Evolutionary conservation across 2,329 filamentous ascomycete genomes (phyloP).

Genomic region (Pseudogymnoascus sp.): DNA sequence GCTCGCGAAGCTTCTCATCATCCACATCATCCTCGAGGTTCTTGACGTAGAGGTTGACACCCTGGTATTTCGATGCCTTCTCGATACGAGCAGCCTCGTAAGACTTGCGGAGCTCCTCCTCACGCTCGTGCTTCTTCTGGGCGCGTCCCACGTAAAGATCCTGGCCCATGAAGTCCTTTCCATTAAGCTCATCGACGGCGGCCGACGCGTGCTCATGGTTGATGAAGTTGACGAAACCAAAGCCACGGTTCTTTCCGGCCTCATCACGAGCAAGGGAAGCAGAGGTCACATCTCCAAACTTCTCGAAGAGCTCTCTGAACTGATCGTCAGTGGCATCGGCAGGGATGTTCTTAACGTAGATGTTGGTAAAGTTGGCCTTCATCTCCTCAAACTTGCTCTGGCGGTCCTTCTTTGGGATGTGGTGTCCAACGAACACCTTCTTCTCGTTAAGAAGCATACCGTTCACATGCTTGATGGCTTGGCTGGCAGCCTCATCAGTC

Average conservation of each 20-base stretch:
- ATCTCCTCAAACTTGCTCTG: constrained; percentile 99
- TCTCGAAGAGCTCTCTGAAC: constrained; percentile 88
- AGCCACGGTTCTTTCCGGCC: constrained; percentile 82
- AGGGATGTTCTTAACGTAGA: constrained; percentile 98
- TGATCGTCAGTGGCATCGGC: constrained; percentile 81
- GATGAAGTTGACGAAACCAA: constrained; percentile 93
- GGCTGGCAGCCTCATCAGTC: constrained; percentile 91
- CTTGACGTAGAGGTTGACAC: constrained; percentile 99
- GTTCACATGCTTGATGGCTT: constrained; percentile 99
- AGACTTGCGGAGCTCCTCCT: constrained; percentile 97
- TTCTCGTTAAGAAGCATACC: constrained; percentile 99
- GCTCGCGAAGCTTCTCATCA: constrained; percentile 91
- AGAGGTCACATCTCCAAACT: constrained; percentile 89
- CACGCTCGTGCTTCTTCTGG: constrained; percentile 99
- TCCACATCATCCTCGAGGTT: constrained; percentile 96
- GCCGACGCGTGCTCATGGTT: constrained; percentile 79
- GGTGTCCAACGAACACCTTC: constrained; percentile 98
- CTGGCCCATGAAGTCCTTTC: constrained; percentile 86
- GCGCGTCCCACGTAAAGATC: constrained; percentile 96
- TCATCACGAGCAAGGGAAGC: constrained; percentile 91
- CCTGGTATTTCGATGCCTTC: constrained; percentile 99
- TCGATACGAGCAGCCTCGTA: constrained; percentile 96
- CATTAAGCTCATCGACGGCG: constrained; percentile 88
- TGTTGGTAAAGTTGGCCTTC: constrained; percentile 99
- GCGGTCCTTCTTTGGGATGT: constrained; percentile 99